A percentile compares a stretch with the other conserved stretches of the same genome.
Conservation (phyloP, 1,139 yeast species). For the Pichia sp. region DNA sequence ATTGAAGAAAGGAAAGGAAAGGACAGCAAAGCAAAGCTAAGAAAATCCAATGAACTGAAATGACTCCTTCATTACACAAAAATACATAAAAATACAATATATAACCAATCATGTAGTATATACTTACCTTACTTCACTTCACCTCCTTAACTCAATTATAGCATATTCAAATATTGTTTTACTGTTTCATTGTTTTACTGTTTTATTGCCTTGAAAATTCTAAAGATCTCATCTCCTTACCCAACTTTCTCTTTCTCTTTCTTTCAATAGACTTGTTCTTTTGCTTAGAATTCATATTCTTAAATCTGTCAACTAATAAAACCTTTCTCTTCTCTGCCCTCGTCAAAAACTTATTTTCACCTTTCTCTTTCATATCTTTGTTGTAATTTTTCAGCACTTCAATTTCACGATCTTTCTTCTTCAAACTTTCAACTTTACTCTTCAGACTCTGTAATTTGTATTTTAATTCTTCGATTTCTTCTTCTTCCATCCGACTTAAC, state of each 20-base stretch:
- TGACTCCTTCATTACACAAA: not conserved
- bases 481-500: conserved; percentile 32
- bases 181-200: too few species aligned
- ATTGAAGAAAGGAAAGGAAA: conserved; percentile 29
- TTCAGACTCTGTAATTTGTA: conserved; percentile 50
- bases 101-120: too few species aligned
- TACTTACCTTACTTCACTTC: not conserved
- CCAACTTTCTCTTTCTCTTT: conserved; percentile 87
- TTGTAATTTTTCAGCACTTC: conserved; percentile 50
- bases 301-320: conserved; percentile 83
- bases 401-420: conserved; percentile 67
- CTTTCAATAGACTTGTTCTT: conserved; percentile 86
- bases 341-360: conserved; percentile 58
- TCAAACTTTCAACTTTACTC: conserved; percentile 70
- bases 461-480: conserved; percentile 49
- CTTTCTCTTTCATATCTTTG: conserved; percentile 23
- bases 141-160: not conserved
- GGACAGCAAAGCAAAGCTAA: too few species aligned
- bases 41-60: not conserved
- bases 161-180: not conserved
- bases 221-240: conserved; percentile 80
- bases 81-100: not conserved
- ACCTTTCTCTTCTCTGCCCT: conserved; percentile 76
- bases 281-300: conserved; percentile 72
- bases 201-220: conserved; percentile 35